These are phyloP conservation scores for Parasitella parasitica DNA, from an alignment of 371 early-diverging fungal genomes.

Conservation along the genomic window DNA sequence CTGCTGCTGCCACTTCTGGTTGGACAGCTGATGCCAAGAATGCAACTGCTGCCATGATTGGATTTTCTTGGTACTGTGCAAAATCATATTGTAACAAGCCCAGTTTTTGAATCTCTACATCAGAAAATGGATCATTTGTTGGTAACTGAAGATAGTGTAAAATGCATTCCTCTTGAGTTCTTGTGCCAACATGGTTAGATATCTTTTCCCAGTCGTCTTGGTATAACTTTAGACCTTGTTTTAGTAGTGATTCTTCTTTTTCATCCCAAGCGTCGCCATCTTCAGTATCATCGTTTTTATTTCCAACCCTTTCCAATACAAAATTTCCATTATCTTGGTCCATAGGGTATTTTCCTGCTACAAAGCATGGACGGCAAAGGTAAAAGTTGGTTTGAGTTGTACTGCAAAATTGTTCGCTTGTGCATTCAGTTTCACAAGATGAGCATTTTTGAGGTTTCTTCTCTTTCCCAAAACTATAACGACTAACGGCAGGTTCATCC, in stretches of 20 bases:
- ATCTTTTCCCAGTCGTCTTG: slow-evolving; percentile 43
- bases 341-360: slow-evolving; percentile 44
- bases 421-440: slow-evolving; percentile 2
- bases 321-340: slow-evolving; percentile 37
- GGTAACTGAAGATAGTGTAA: slow-evolving; percentile 43
- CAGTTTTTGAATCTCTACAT: slow-evolving; percentile 38
- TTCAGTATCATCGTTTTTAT: slow-evolving; percentile 11
- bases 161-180: slow-evolving; percentile 48
- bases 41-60: slow-evolving; percentile 93
- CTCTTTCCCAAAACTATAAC: neutral
- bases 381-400: slow-evolving; percentile 4
- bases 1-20: slow-evolving; percentile 90
- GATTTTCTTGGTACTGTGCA: slow-evolving; percentile 82
- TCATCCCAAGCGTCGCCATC: slow-evolving; percentile 29
- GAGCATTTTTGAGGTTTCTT: slow-evolving; percentile 16
- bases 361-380: slow-evolving; percentile 21
- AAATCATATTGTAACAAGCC: slow-evolving; percentile 55
- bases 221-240: slow-evolving; percentile 35
- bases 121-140: slow-evolving; percentile 70
- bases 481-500: neutral
- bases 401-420: slow-evolving; percentile 16
- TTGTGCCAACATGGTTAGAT: slow-evolving; percentile 40
- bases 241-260: slow-evolving; percentile 31
- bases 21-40: slow-evolving; percentile 94
- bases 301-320: slow-evolving; percentile 1